Percentiles rank a stretch among this genome's conserved stretches.
phyloP scores from a whole-genome alignment of 148 eudicot genomes.

The Pharnaceum exiguum region DNA sequence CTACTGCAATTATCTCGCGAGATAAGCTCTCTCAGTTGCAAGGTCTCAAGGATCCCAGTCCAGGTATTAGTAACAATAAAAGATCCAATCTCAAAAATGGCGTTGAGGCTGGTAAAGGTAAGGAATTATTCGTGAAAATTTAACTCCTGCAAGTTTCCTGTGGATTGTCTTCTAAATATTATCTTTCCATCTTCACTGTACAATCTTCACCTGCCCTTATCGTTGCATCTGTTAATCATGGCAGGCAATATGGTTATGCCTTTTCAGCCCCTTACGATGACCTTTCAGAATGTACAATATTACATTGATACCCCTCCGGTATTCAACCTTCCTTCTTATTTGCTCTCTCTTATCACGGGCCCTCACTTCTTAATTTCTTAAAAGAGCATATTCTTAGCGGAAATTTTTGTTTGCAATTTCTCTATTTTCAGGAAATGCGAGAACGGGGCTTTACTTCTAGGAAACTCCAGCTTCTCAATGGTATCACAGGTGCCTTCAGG shows the following conservation, averaged over 20 bases:
- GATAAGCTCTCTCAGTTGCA: slow-evolving; percentile 43
- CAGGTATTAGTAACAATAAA: slow-evolving; percentile 2
- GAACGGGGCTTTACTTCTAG: slow-evolving; percentile 54
- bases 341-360: no score
- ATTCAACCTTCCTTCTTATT: slow-evolving; percentile 7
- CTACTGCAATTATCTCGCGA: slow-evolving; percentile 59
- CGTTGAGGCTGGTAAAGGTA: slow-evolving; percentile 35
- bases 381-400: no score
- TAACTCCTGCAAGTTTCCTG: no score
- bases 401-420: background rate
- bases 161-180: background rate
- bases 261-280: slow-evolving; percentile 55
- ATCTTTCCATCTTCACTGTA: background rate
- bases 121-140: background rate
- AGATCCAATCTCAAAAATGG: background rate
- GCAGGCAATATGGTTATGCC: slow-evolving; percentile 67
- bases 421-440: slow-evolving; percentile 49
- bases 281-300: slow-evolving; percentile 66
- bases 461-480: slow-evolving; percentile 53
- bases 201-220: background rate
- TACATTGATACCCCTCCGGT: slow-evolving; percentile 65
- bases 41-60: slow-evolving; percentile 19
- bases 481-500: slow-evolving; percentile 59
- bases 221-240: slow-evolving; percentile 10
- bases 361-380: no score